phyloP scores from a whole-genome alignment of 306 rosid species.

The Fagus crenata region DNA sequence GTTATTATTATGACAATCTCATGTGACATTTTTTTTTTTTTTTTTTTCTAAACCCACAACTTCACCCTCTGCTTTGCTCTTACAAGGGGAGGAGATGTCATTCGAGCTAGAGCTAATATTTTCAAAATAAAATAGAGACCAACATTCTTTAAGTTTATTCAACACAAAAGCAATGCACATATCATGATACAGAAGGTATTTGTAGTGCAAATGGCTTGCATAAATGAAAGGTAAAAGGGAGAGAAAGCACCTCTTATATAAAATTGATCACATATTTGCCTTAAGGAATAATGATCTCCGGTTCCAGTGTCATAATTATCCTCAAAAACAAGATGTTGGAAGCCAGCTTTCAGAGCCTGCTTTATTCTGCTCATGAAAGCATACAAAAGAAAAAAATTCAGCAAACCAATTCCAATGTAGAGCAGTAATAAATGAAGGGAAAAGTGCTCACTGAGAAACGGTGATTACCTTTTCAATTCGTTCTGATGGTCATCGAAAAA shows the following conservation, averaged over 20 bases:
- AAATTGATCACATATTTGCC: conserved; percentile 94
- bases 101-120: not conserved
- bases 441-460: conserved; percentile 22
- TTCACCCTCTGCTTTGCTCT: too few relatives aligned
- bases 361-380: conserved; percentile 55
- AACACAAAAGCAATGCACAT: conserved; percentile 9
- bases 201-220: not conserved
- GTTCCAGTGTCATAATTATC: conserved; percentile 99
- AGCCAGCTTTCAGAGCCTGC: conserved; percentile 89
- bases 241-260: conserved; percentile 76
- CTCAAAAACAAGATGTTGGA: conserved; percentile 91
- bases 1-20: conserved; percentile 13
- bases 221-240: conserved; percentile 19
- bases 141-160: conserved; percentile 1
- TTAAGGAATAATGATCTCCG: conserved; percentile 94
- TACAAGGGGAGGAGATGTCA: too few relatives aligned
- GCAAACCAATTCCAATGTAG: conserved; percentile 19
- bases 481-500: conserved; percentile 97
- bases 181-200: conserved; percentile 9
- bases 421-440: conserved; percentile 16
- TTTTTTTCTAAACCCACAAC: too few relatives aligned
- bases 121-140: conserved; percentile 14
- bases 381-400: conserved; percentile 26
- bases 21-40: too few relatives aligned
- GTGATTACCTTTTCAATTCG: conserved; percentile 78